These are phyloP conservation scores for Eimeria praecox DNA, from an alignment of 169 alveolate species.

Conservation along the genomic window DNA sequence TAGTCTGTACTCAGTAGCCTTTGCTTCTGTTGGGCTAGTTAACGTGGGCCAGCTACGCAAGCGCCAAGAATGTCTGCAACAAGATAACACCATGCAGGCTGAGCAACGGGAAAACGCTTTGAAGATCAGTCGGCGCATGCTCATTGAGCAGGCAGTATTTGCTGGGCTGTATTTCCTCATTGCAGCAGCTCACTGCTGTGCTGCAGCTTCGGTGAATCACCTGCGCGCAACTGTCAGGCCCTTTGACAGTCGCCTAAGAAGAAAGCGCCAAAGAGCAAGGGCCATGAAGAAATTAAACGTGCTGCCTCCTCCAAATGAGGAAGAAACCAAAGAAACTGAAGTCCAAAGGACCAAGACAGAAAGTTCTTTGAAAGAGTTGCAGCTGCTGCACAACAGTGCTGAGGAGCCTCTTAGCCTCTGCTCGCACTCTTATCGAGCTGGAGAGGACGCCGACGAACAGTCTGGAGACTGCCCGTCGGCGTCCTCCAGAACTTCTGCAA, in stretches of 20 bases:
- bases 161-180: conserved; percentile 38
- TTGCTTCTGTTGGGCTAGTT: conserved; percentile 29
- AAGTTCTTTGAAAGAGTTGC: background rate
- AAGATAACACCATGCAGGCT: conserved; percentile 26
- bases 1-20: conserved; percentile 58
- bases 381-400: background rate
- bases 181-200: conserved; percentile 71
- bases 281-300: conserved; percentile 22
- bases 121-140: conserved; percentile 13
- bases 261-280: conserved; percentile 55
- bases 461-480: no score
- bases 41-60: conserved; percentile 23
- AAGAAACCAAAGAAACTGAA: background rate
- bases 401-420: background rate
- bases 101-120: conserved; percentile 60
- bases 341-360: background rate
- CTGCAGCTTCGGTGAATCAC: conserved; percentile 65
- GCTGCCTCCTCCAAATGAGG: background rate
- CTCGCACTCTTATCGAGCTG: background rate
- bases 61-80: background rate
- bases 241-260: conserved; percentile 54
- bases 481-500: background rate
- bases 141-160: conserved; percentile 35
- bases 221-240: conserved; percentile 62
- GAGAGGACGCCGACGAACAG: background rate